Evolutionary conservation across 1,284 basidiomycete genomes (phyloP), one percentile per base, ranked within the genome.

Genomic region (Mycena sp.): DNA sequence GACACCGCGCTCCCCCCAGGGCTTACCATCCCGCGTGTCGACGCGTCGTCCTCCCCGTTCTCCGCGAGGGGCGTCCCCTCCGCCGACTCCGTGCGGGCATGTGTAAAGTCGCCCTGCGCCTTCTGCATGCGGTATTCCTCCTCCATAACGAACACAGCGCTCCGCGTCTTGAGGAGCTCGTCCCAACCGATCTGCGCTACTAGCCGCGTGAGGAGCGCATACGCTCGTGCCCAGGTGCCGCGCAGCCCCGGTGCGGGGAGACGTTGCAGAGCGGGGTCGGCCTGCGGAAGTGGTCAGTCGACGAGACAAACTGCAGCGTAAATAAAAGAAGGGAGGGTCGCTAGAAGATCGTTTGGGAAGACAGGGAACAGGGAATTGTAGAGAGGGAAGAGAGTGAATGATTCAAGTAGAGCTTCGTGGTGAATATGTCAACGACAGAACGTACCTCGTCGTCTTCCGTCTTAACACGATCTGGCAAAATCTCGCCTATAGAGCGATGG

Each of bases 181-280:
- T 99, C 98, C 98, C 97, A 99, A 0, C 97, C 98, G 68, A 99
- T 95, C 70, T 95, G 89, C 5, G 91, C 90, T 29, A 98, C 96
- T 19, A 99, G 87, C 1, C 91, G 87, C 6, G 97, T 93, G 17
- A 99, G 85, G 17, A 99, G 87, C 3, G 90, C 84, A 73, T 99
- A 99, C 0, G 98, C 98, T 59, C 95, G 89, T 4, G 96, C 91
- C 88, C 98, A 99, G 0, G 98, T 99, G 6, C 97, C 97, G 19
- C 96, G 87, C 19, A 99, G 85, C 5, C 93, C 94, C 0, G 97
- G 98, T 0, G 96, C 96, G 0, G 98, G 98, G 4, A 99, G 83
- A 17, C 98, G 91, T 55, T 95, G 86, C 0, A 99, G 85, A 0
- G 97, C 95, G 19, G 95, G 90, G 75, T 99, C 97, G 29, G 95